A percentile compares a stretch with the other conserved stretches of the same genome.
These are phyloP conservation scores for Lasiodiplodia hormozganensis DNA, from an alignment of 2,329 filamentous ascomycete genomes.

Conservation along the genomic window DNA sequence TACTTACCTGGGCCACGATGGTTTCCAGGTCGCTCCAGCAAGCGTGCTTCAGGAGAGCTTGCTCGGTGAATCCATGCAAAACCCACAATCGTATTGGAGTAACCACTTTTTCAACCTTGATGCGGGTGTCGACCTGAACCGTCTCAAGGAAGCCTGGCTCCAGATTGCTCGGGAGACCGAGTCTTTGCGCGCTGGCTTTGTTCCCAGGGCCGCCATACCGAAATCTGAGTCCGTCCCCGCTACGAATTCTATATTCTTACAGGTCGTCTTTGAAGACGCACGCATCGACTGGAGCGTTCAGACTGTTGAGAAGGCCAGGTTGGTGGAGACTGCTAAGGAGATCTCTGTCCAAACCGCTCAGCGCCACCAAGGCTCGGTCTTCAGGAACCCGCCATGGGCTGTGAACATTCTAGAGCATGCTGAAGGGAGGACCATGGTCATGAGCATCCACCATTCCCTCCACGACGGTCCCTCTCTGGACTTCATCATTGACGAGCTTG, in stretches of 20 bases:
- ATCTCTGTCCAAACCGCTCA: constrained; percentile 34
- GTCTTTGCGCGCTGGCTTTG: constrained; percentile 47
- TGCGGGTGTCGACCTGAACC: constrained; percentile 36
- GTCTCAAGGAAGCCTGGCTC: constrained; percentile 45
- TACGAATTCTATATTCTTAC: constrained; percentile 36
- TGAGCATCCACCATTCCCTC: constrained; percentile 47
- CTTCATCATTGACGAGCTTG: constrained; percentile 40
- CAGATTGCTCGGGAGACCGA: constrained; percentile 40
- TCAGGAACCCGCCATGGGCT: constrained; percentile 46
- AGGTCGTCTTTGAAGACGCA: constrained; percentile 39
- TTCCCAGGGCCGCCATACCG: constrained; percentile 40
- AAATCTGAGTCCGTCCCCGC: not conserved
- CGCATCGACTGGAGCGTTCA: constrained; percentile 38
- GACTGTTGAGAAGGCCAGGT: constrained; percentile 31
- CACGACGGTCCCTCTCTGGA: constrained; percentile 43
- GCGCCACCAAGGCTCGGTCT: constrained; percentile 38
- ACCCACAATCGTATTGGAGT: constrained; percentile 48
- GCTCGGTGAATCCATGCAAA: constrained; percentile 49
- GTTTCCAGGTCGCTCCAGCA: constrained; percentile 15
- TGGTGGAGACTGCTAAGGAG: constrained; percentile 34
- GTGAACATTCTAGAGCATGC: constrained; percentile 43
- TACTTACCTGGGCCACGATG: not conserved
- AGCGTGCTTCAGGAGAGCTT: constrained; percentile 32
- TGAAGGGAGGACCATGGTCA: constrained; percentile 40
- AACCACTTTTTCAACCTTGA: constrained; percentile 47